Conservation (phyloP, 139 green algal genomes). For the Zygnema circumcarinatum region DNA sequence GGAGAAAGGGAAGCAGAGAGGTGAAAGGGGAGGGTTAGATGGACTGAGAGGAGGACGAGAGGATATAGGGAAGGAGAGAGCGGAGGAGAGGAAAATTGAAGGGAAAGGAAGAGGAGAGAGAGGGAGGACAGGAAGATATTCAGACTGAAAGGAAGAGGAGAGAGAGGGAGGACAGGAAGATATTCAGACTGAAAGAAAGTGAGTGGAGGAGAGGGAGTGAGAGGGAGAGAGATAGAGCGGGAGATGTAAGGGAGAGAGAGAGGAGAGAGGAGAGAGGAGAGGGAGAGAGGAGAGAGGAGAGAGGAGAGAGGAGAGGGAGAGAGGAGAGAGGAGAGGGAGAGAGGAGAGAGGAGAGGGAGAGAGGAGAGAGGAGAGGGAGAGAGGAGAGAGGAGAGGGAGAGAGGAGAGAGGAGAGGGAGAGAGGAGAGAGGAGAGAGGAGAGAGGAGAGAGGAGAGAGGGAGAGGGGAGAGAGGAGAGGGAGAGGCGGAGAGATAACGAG, state of each 20-base stretch:
- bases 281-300: not conserved
- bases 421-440: not conserved
- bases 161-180: not conserved
- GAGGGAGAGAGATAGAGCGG: not conserved
- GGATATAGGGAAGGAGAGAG: not conserved
- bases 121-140: not conserved
- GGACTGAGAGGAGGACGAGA: not conserved
- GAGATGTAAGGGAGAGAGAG: not conserved
- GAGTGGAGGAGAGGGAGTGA: not conserved
- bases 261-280: not conserved
- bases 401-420: not conserved
- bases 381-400: not conserved
- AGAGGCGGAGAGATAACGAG: not conserved
- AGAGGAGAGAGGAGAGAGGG: not conserved
- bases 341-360: not conserved
- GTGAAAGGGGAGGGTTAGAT: not conserved
- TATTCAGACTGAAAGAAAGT: not conserved
- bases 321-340: not conserved
- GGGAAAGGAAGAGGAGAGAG: not conserved
- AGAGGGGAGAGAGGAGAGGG: not conserved
- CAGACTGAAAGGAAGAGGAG: not conserved
- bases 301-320: not conserved
- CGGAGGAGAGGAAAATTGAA: not conserved
- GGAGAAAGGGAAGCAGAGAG: not conserved
- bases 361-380: not conserved